phyloP scores from a whole-genome alignment of 2,329 filamentous ascomycete species.

The Sporothrix pallida region DNA sequence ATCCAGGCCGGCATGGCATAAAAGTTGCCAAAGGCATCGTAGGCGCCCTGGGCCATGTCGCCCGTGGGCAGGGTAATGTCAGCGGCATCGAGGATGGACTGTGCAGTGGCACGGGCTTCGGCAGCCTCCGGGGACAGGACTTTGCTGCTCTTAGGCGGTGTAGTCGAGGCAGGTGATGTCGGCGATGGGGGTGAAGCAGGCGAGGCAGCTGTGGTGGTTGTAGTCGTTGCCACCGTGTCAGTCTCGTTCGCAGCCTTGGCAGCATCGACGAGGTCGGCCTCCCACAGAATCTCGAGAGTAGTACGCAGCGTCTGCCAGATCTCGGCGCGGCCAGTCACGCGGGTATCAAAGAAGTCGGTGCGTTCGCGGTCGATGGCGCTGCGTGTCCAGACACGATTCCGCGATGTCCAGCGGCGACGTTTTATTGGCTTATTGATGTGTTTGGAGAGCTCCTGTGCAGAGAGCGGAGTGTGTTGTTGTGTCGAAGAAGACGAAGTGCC shows the following conservation, averaged over 20 bases:
- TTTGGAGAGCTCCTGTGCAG: slow-evolving; percentile 52
- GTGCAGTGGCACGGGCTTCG: slow-evolving; percentile 67
- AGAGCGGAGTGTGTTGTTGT: slow-evolving; percentile 42
- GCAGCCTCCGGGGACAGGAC: slow-evolving; percentile 44
- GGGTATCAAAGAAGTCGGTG: slow-evolving; percentile 86
- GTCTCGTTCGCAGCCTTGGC: not conserved
- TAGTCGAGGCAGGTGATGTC: not conserved
- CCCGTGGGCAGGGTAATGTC: slow-evolving; percentile 77
- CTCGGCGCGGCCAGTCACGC: slow-evolving; percentile 76
- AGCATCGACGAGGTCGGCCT: slow-evolving; percentile 44
- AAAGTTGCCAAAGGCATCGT: slow-evolving; percentile 72
- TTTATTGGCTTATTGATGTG: slow-evolving; percentile 74
- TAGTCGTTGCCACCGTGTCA: not conserved
- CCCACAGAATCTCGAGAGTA: slow-evolving; percentile 71
- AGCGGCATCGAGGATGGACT: slow-evolving; percentile 78
- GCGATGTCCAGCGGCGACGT: slow-evolving; percentile 69
- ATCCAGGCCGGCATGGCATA: slow-evolving; percentile 73
- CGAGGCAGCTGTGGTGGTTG: not conserved
- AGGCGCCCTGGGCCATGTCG: slow-evolving; percentile 72
- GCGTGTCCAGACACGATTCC: slow-evolving; percentile 71
- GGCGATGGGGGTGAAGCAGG: not conserved
- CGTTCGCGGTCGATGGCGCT: slow-evolving; percentile 72
- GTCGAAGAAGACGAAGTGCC: not conserved
- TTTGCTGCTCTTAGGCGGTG: slow-evolving; percentile 42
- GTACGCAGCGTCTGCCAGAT: slow-evolving; percentile 78